These are phyloP conservation scores for Porogramme epimiltina DNA, from an alignment of 1,284 basidiomycete genomes.

Conservation along the genomic window DNA sequence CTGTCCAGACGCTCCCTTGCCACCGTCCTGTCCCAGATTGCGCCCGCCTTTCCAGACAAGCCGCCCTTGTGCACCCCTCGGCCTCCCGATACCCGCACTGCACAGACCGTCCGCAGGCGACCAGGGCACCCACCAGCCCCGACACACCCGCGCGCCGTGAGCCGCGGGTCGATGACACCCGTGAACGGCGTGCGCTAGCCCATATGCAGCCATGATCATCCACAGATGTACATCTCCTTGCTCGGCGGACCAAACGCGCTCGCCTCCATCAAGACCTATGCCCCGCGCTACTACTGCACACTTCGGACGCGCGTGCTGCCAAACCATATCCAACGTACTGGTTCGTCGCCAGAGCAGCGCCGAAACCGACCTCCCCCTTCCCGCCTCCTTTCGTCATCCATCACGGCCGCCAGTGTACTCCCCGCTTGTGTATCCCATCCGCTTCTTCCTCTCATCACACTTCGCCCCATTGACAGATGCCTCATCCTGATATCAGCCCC, in stretches of 20 bases:
- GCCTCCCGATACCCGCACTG: too few species aligned
- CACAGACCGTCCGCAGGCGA: too few species aligned
- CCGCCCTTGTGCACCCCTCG: too few species aligned
- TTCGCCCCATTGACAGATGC: constrained; percentile 20
- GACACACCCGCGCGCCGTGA: not conserved
- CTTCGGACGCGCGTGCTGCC: too few species aligned
- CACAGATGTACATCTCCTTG: constrained; percentile 16
- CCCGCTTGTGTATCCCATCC: constrained; percentile 12
- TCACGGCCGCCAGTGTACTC: constrained; percentile 8
- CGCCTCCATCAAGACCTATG: constrained; percentile 10
- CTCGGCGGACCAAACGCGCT: constrained; percentile 15
- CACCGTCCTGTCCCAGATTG: too few species aligned
- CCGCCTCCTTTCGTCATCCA: constrained; percentile 11
- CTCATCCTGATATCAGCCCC: constrained; percentile 17
- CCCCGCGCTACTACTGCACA: not conserved
- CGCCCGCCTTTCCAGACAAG: too few species aligned
- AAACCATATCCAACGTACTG: constrained; percentile 9
- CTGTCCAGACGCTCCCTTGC: too few species aligned
- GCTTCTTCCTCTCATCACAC: constrained; percentile 15
- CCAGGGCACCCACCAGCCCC: too few species aligned
- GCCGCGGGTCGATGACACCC: not conserved
- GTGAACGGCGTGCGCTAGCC: constrained; percentile 3
- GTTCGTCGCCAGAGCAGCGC: constrained; percentile 21
- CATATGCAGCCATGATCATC: constrained; percentile 10
- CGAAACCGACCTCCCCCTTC: constrained; percentile 7